Base-by-base conservation (phyloP, 2,329 filamentous ascomycete species). In the Aspergillus vadensis region DNA sequence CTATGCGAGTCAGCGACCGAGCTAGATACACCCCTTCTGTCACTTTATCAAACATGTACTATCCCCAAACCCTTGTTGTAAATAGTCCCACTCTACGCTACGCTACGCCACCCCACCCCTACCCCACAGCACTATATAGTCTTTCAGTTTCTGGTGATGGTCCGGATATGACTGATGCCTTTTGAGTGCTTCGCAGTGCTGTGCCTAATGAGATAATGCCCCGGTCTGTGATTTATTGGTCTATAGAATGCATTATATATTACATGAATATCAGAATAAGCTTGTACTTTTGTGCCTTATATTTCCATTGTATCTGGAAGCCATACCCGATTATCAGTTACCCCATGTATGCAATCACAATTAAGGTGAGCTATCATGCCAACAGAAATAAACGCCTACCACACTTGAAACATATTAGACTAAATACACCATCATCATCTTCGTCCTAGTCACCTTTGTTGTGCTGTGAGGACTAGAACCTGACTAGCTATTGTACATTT, bases 251-350 rank as follows among this genome's bases (percentile, higher is more conserved):
- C 32, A 15, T 36, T 36, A 27, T 25, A 38, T 10, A 27, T 25
- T 36, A 44, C 19, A 47, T 5, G 44, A 12, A 12, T 56, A 55
- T 49, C 47, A 57, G 55, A 19, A 59, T 54, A 38, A 15, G 1
- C 5, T 36, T 15, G 5, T 36, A 14, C 32, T 14, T 2, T 14
- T 14, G 5, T 12, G 32, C 12, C 32, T 36, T 14, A 36, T 14
- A 36, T 5, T 36, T 2, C 32, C 32, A 14, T 2, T 36, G 12
- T 36, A 15, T 36, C 1, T 14, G 2, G 12, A 14, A 36, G 32
- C 4, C 4, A 15, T 36, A 14, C 27, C 4, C 4, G 27, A 12
- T 12, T 4, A 30, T 30, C 0, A 30, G 3, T 30, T 30, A 30
- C 12, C 27, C 9, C 8, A 30, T 30, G 4, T 12, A 30, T 30